Percentiles rank a stretch among this genome's conserved stretches.
phyloP scores from a whole-genome alignment of 148 eudicot species.

The Hydrangea macrophylla region DNA sequence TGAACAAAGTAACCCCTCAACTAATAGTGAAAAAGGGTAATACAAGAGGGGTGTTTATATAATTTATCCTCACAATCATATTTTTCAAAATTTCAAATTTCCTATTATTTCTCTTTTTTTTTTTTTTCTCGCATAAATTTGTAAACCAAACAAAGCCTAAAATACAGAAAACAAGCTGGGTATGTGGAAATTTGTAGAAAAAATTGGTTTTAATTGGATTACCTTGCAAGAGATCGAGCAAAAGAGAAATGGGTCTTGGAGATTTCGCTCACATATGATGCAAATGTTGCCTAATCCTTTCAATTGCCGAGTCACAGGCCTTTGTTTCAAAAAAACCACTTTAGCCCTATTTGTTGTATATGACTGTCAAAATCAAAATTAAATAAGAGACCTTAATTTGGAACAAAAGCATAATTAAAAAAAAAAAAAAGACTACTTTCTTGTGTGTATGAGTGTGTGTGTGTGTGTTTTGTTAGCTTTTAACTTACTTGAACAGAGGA shows the following conservation, averaged over 20 bases:
- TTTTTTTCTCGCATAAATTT: no score
- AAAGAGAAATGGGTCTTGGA: conserved; percentile 45
- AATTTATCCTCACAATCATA: no score
- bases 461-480: neutral
- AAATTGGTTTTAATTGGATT: neutral
- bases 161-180: no score
- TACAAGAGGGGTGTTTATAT: no score
- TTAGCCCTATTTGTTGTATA: conserved; percentile 51
- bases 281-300: conserved; percentile 38
- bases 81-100: no score
- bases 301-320: conserved; percentile 33
- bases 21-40: no score
- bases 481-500: conserved; percentile 39
- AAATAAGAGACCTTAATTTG: neutral
- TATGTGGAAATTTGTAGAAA: no score
- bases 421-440: neutral
- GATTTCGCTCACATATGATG: conserved; percentile 39
- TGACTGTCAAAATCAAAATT: conserved; percentile 19
- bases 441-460: neutral
- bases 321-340: conserved; percentile 50
- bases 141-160: no score
- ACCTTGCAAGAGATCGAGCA: conserved; percentile 69
- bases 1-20: no score
- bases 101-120: no score
- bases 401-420: neutral